Percentiles rank a stretch among this genome's conserved stretches.
Conservation (phyloP, 495 filamentous ascomycete species). For the Cercophora newfieldiana region DNA sequence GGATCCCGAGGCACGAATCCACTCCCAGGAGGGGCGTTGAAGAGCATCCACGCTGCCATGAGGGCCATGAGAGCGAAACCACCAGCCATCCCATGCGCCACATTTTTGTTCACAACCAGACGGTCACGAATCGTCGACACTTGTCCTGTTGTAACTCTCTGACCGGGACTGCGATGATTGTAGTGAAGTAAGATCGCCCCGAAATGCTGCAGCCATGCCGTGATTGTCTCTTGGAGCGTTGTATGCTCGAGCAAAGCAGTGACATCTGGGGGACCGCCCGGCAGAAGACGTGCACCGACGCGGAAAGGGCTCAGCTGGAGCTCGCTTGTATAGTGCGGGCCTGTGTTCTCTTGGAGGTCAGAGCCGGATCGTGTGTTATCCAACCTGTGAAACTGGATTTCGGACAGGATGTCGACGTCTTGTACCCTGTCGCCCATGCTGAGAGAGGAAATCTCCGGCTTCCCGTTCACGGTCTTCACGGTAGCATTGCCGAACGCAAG, state of each 20-base stretch:
- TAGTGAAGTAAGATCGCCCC: constrained; percentile 7
- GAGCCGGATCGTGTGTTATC: constrained; percentile 8
- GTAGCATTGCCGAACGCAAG: constrained; percentile 2
- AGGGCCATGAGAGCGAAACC: constrained; percentile 12
- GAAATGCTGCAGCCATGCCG: constrained; percentile 2
- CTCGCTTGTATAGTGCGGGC: neutral
- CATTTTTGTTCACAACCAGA: constrained; percentile 8
- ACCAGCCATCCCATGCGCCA: constrained; percentile 7
- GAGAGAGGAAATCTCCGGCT: neutral
- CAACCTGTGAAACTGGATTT: constrained; percentile 6
- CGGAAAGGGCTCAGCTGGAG: constrained; percentile 12
- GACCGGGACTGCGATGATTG: neutral
- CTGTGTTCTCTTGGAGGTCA: constrained; percentile 8
- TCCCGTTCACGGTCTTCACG: neutral
- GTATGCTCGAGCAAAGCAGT: neutral
- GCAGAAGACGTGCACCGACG: constrained; percentile 9
- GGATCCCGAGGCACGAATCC: constrained; percentile 11
- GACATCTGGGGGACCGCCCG: constrained; percentile 4
- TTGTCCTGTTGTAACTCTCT: neutral
- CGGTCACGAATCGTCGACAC: neutral
- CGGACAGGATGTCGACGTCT: neutral
- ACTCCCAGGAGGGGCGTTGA: neutral
- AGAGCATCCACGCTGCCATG: constrained; percentile 12
- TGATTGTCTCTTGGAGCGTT: neutral
- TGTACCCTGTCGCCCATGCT: neutral